Conservation (phyloP, 495 filamentous ascomycete genomes). For the Penicillium simplicissimum region DNA sequence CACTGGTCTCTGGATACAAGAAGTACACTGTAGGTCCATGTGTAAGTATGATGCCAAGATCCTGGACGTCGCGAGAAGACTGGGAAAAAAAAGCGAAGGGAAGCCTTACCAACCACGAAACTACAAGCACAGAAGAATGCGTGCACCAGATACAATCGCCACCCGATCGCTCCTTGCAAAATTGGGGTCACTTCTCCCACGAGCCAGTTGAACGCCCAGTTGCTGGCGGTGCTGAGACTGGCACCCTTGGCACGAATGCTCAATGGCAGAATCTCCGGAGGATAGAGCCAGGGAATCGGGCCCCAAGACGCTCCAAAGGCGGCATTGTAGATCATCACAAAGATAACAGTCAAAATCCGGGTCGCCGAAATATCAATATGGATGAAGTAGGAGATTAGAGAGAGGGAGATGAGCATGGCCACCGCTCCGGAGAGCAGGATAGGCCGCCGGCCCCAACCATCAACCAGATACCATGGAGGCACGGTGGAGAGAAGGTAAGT, state of each 20-base stretch:
- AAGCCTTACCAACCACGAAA: slow-evolving; percentile 87
- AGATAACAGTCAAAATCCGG: slow-evolving; percentile 80
- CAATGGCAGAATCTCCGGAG: slow-evolving; percentile 93
- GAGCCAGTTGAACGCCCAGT: slow-evolving; percentile 98
- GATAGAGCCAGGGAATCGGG: slow-evolving; percentile 96
- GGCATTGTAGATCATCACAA: slow-evolving; percentile 98
- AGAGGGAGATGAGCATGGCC: slow-evolving; percentile 88
- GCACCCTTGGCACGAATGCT: slow-evolving; percentile 98
- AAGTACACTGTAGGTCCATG: slow-evolving; percentile 75
- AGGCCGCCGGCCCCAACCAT: slow-evolving; percentile 84
- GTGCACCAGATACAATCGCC: slow-evolving; percentile 92
- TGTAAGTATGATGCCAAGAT: not conserved
- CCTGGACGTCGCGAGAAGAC: not conserved
- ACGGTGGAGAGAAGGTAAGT: slow-evolving; percentile 89
- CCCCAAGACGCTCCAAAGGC: slow-evolving; percentile 99
- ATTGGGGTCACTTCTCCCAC: slow-evolving; percentile 94
- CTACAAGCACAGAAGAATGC: slow-evolving; percentile 96
- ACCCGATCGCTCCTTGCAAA: slow-evolving; percentile 84
- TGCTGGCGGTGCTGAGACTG: slow-evolving; percentile 91
- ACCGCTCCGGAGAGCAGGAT: slow-evolving; percentile 91
- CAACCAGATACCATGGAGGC: slow-evolving; percentile 96
- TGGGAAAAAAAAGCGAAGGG: not conserved
- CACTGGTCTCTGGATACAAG: slow-evolving; percentile 94
- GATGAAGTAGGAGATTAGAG: slow-evolving; percentile 92
- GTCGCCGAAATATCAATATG: slow-evolving; percentile 78